Conservation (phyloP, 305 asterid genomes). For the Plantago rigida region DNA sequence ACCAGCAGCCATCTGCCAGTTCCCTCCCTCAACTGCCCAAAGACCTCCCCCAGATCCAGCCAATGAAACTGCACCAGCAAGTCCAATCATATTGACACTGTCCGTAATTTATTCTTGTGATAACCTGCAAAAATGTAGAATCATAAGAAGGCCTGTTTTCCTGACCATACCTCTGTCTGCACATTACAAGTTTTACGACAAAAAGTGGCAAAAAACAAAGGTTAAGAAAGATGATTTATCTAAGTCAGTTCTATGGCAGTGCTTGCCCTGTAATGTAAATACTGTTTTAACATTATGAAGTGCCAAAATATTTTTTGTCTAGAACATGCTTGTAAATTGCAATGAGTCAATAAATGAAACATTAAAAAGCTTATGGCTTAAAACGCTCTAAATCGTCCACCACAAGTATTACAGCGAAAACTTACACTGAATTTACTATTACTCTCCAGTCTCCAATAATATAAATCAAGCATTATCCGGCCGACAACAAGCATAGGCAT, state of each 20-base stretch:
- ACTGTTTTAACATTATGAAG: not conserved
- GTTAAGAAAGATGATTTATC: not conserved
- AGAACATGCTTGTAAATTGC: not conserved
- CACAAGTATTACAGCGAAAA: too few relatives aligned
- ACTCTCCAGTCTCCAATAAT: not conserved
- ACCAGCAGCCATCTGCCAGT: constrained; percentile 93
- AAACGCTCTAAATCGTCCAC: too few relatives aligned
- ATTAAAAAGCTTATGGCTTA: not conserved
- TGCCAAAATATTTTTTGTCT: not conserved
- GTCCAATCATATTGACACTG: constrained; percentile 85
- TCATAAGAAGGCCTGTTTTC: not conserved
- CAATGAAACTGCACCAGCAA: constrained; percentile 91
- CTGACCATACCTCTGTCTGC: not conserved
- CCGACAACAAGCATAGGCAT: too few relatives aligned
- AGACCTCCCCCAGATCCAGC: constrained; percentile 86
- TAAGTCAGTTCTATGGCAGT: not conserved
- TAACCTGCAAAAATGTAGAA: constrained; percentile 44
- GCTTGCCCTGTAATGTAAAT: not conserved
- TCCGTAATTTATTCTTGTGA: constrained; percentile 87
- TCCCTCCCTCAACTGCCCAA: constrained; percentile 87
- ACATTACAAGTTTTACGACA: not conserved
- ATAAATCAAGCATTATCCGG: not conserved
- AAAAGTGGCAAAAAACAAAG: not conserved
- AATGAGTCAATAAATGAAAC: not conserved
- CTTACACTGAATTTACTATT: too few relatives aligned